Percentiles rank a stretch among this genome's conserved stretches.
Conservation (phyloP, 768 basidiomycete species). For the Lyophyllum decastes region DNA sequence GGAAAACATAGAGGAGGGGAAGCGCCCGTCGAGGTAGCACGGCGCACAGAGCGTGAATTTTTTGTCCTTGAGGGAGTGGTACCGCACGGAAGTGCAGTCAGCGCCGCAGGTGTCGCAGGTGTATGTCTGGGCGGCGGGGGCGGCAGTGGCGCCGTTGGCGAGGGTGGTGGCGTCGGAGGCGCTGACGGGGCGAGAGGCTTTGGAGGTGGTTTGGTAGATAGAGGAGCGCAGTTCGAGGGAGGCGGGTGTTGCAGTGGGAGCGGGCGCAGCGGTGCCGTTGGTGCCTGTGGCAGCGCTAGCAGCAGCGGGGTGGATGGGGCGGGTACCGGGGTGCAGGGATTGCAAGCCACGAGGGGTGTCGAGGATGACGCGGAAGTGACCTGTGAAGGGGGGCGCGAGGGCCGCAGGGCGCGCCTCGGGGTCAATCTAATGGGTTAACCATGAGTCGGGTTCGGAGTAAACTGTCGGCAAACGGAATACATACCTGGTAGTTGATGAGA, state of each 20-base stretch:
- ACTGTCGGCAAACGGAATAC: conserved; percentile 23
- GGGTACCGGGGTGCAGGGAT: conserved; percentile 85
- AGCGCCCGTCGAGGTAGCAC: conserved; percentile 96
- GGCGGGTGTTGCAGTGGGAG: conserved; percentile 50
- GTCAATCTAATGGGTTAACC: conserved; percentile 70
- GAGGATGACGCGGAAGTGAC: conserved; percentile 96
- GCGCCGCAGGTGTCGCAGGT: conserved; percentile 94
- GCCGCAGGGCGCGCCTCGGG: conserved; percentile 94
- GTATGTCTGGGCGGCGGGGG: conserved; percentile 43
- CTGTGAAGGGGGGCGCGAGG: conserved; percentile 95
- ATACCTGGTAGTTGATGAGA: conserved; percentile 95
- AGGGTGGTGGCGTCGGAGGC: conserved; percentile 68
- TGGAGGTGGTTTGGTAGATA: conserved; percentile 87
- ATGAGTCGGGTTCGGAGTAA: conserved; percentile 1
- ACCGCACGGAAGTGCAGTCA: conserved; percentile 86
- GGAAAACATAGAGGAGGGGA: conserved; percentile 94
- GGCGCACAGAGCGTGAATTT: conserved; percentile 88
- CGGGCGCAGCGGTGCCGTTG: conserved; percentile 36
- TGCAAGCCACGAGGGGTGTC: conserved; percentile 96
- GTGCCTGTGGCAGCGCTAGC: conserved; percentile 16
- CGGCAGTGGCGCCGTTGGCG: conserved; percentile 50
- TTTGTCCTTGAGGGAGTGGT: conserved; percentile 91
- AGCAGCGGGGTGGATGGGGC: conserved; percentile 46
- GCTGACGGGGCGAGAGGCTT: conserved; percentile 73
- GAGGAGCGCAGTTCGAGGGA: conserved; percentile 85